These are phyloP conservation scores for Penicillium corylophilum DNA, from an alignment of 2,329 filamentous ascomycete species.

Conservation along the genomic window DNA sequence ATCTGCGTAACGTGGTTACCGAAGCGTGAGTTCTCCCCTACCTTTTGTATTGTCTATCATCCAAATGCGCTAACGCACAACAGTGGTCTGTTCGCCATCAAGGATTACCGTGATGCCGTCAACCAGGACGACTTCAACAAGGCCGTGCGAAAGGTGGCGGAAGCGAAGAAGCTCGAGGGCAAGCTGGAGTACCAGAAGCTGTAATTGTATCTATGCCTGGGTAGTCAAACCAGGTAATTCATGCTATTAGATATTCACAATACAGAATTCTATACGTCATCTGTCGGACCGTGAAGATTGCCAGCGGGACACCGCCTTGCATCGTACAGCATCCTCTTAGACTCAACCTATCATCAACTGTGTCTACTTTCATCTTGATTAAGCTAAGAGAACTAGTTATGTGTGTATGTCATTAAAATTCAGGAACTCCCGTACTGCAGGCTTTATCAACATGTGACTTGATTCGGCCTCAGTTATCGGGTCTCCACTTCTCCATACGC, in stretches of 20 bases:
- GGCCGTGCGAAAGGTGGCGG: constrained; percentile 93
- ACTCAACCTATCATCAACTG: not conserved
- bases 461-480: not conserved
- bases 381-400: too few relatives aligned
- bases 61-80: constrained; percentile 17
- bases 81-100: constrained; percentile 94
- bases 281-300: not conserved
- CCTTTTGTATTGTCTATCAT: not conserved
- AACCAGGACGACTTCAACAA: constrained; percentile 99
- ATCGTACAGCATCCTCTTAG: not conserved
- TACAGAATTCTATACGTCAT: constrained; percentile 16
- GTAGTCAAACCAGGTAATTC: constrained; percentile 7
- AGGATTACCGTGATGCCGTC: constrained; percentile 92
- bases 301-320: not conserved
- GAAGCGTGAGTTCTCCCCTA: constrained; percentile 72
- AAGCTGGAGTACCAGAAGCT: constrained; percentile 95
- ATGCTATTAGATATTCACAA: constrained; percentile 12
- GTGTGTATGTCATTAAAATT: too few relatives aligned
- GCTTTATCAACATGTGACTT: constrained; percentile 1
- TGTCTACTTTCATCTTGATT: not conserved
- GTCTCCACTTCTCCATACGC: constrained; percentile 4
- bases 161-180: constrained; percentile 97
- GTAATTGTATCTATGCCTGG: constrained; percentile 25
- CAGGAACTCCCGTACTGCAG: too few relatives aligned
- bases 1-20: constrained; percentile 95